Evolutionary conservation across 805 yeast genomes (phyloP).

Genomic region (Sporopachydermia quercuum): DNA sequence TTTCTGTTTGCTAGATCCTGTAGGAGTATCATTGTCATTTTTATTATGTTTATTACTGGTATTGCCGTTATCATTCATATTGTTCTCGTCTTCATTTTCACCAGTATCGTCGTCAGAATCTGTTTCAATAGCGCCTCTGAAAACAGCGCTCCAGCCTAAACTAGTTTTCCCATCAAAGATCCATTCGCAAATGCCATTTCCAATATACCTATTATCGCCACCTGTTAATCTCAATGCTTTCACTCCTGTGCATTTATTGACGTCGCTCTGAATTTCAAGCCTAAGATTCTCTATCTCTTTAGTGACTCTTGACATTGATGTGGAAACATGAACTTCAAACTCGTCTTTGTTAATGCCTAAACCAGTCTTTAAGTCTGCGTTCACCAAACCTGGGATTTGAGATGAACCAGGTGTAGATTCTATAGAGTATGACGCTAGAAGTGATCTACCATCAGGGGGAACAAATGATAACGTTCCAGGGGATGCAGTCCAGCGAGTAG

Average conservation of each 20-base stretch:
- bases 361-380: conserved; percentile 36
- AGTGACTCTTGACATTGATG: conserved; percentile 30
- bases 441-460: conserved; percentile 78
- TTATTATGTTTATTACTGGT: not conserved
- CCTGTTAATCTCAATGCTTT: conserved; percentile 52
- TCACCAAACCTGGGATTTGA: conserved; percentile 35
- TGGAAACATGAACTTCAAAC: conserved; percentile 43
- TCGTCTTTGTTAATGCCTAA: conserved; percentile 39
- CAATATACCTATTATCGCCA: conserved; percentile 55
- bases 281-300: conserved; percentile 32
- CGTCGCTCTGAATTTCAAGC: conserved; percentile 25
- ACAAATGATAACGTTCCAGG: conserved; percentile 46
- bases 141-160: conserved; percentile 51
- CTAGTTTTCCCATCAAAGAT: conserved; percentile 40
- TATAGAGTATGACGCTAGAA: conserved; percentile 46
- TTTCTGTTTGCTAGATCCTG: not conserved
- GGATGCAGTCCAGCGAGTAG: conserved; percentile 31
- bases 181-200: conserved; percentile 51
- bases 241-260: conserved; percentile 18
- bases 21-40: not conserved
- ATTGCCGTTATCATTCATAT: conserved; percentile 5
- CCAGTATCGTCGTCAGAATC: conserved; percentile 10
- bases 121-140: conserved; percentile 42
- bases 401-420: conserved; percentile 19
- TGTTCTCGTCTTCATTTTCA: conserved; percentile 10